phyloP scores from a whole-genome alignment of 2,329 filamentous ascomycete genomes.

The Fusarium hainanense region DNA sequence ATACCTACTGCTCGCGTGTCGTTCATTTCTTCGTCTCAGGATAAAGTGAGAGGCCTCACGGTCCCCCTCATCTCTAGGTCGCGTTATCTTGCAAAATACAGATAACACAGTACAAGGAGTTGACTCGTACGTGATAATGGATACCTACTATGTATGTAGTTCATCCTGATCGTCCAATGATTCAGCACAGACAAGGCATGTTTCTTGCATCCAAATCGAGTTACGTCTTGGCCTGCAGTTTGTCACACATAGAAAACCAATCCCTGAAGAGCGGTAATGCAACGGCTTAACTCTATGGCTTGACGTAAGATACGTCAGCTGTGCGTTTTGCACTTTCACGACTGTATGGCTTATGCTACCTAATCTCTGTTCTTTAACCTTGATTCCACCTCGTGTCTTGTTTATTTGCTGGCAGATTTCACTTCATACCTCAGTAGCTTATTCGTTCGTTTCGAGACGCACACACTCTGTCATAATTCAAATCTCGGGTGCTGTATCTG shows the following conservation, averaged over 20 bases:
- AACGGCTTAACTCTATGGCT: constrained; percentile 21
- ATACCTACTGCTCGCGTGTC: constrained; percentile 17
- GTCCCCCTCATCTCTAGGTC: constrained; percentile 12
- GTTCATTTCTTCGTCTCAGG: constrained; percentile 23
- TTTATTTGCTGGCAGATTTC: not conserved
- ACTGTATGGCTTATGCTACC: constrained; percentile 11
- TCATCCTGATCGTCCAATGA: constrained; percentile 32
- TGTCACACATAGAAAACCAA: constrained; percentile 28
- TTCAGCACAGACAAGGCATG: constrained; percentile 36
- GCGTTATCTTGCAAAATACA: not conserved
- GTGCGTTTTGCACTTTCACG: constrained; percentile 16
- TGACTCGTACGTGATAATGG: not conserved
- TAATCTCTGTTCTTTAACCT: constrained; percentile 19
- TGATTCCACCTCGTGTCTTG: constrained; percentile 27
- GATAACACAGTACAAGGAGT: not conserved
- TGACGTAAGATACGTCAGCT: constrained; percentile 29
- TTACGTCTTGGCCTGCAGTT: constrained; percentile 43
- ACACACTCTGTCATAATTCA: constrained; percentile 13
- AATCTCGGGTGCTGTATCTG: constrained; percentile 18
- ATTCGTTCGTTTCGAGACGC: not conserved
- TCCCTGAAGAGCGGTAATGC: constrained; percentile 28
- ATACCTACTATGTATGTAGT: not conserved
- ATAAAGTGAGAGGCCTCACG: constrained; percentile 35
- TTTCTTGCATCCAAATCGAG: constrained; percentile 37
- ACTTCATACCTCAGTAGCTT: not conserved